Percentiles rank a stretch among this genome's conserved stretches.
These are phyloP conservation scores for Pyricularia grisea DNA, from an alignment of 2,329 filamentous ascomycete genomes.

Conservation along the genomic window DNA sequence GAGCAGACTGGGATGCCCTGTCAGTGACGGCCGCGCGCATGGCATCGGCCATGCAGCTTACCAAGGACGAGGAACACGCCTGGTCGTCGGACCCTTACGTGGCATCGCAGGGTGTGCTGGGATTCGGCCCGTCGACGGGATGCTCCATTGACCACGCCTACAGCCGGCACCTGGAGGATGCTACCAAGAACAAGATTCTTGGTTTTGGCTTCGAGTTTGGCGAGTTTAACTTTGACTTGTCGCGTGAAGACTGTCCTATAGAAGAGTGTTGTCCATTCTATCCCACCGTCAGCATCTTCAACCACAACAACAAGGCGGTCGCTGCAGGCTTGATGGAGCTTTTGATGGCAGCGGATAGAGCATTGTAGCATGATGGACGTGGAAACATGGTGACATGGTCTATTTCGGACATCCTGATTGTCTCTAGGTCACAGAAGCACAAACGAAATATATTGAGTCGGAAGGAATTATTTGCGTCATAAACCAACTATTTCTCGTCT, in stretches of 20 bases:
- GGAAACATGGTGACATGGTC: no score
- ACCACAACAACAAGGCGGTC: conserved; percentile 32
- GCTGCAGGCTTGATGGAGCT: conserved; percentile 39
- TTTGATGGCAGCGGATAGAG: conserved; percentile 4
- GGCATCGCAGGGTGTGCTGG: conserved; percentile 18
- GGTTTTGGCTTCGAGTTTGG: conserved; percentile 40
- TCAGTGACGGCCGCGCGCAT: conserved; percentile 1
- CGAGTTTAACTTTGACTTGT: conserved; percentile 16
- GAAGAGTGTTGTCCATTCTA: conserved; percentile 30
- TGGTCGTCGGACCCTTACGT: conserved; percentile 12
- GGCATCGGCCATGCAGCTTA: conserved; percentile 2
- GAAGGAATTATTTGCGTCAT: background rate
- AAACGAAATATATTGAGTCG: background rate
- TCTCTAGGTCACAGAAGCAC: background rate
- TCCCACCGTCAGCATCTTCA: conserved; percentile 30
- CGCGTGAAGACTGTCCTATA: conserved; percentile 8
- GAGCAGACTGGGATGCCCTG: conserved; percentile 28
- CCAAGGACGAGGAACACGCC: conserved; percentile 17
- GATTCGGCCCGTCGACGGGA: conserved; percentile 35
- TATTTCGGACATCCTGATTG: background rate
- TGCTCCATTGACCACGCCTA: conserved; percentile 37
- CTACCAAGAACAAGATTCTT: conserved; percentile 26
- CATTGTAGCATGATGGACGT: background rate
- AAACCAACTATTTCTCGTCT: background rate
- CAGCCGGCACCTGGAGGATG: conserved; percentile 28